Evolutionary conservation across 2,329 filamentous ascomycete genomes (phyloP).

Genomic region (Cladosporium cucumerinum): DNA sequence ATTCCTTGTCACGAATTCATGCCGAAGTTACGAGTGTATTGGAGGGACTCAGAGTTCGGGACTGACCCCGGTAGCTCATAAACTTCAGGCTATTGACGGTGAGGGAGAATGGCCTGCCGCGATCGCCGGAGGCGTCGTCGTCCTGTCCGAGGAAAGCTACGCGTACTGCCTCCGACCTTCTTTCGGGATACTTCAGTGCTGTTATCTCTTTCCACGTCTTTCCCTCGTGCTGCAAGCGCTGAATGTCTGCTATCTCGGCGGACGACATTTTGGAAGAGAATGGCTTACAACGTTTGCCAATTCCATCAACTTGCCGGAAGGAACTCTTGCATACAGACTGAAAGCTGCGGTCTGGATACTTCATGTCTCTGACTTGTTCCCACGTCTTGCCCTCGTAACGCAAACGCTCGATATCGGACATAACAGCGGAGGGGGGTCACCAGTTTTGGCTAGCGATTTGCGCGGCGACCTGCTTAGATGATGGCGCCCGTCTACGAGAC

Average conservation of each 20-base stretch:
- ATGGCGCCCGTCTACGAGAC: too few species aligned
- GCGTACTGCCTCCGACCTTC: too few species aligned
- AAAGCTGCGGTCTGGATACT: background rate
- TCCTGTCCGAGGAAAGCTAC: too few species aligned
- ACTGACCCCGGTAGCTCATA: background rate
- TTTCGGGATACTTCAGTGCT: too few species aligned
- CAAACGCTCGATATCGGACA: background rate
- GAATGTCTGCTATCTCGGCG: background rate
- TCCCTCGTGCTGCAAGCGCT: too few species aligned
- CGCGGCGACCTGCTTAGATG: too few species aligned
- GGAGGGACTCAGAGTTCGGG: background rate
- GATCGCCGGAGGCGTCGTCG: too few species aligned
- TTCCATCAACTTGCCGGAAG: background rate
- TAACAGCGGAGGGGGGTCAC: background rate
- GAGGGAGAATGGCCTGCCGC: too few species aligned
- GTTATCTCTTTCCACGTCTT: too few species aligned
- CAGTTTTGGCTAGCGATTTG: too few species aligned
- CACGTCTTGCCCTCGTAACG: background rate
- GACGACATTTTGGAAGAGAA: background rate
- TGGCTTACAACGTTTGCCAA: too few species aligned
- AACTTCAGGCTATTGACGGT: too few species aligned
- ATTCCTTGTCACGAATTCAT: background rate
- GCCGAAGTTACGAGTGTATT: background rate
- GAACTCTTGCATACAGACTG: background rate
- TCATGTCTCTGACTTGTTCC: background rate